These are phyloP conservation scores for Fusarium floridanum DNA, from an alignment of 2,329 filamentous ascomycete species.

Conservation along the genomic window DNA sequence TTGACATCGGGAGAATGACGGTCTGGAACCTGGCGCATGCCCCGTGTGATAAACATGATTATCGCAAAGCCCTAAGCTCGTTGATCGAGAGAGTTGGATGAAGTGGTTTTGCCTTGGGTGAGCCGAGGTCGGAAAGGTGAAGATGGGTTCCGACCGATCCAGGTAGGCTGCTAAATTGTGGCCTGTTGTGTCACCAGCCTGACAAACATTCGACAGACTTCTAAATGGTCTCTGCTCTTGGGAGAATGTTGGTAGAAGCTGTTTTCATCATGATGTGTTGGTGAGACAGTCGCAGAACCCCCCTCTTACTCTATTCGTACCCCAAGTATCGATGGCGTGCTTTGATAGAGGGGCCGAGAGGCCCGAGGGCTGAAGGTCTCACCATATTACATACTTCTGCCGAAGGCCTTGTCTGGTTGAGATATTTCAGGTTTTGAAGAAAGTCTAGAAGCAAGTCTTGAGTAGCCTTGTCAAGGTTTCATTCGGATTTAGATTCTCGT, in stretches of 20 bases:
- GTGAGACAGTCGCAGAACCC: background rate
- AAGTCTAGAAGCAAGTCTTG: background rate
- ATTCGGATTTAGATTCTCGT: background rate
- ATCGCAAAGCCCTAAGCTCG: background rate
- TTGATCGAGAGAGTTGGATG: background rate
- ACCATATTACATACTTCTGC: background rate
- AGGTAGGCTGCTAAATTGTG: background rate
- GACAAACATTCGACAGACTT: background rate
- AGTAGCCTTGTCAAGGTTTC: background rate
- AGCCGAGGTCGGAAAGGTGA: background rate
- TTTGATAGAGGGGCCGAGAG: background rate
- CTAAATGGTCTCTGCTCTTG: background rate
- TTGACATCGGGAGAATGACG: background rate
- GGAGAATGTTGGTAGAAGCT: too few relatives aligned
- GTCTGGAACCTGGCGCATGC: background rate
- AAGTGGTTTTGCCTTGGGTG: background rate
- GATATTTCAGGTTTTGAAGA: background rate
- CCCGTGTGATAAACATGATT: background rate
- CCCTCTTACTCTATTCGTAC: background rate
- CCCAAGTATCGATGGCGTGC: background rate
- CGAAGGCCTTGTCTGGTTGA: background rate
- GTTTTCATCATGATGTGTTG: background rate
- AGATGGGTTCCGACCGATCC: background rate
- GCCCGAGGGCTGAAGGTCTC: background rate
- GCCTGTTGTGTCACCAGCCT: background rate